Base-by-base conservation (phyloP, 805 yeast genomes). In the Wickerhamiella alocasiicola region DNA sequence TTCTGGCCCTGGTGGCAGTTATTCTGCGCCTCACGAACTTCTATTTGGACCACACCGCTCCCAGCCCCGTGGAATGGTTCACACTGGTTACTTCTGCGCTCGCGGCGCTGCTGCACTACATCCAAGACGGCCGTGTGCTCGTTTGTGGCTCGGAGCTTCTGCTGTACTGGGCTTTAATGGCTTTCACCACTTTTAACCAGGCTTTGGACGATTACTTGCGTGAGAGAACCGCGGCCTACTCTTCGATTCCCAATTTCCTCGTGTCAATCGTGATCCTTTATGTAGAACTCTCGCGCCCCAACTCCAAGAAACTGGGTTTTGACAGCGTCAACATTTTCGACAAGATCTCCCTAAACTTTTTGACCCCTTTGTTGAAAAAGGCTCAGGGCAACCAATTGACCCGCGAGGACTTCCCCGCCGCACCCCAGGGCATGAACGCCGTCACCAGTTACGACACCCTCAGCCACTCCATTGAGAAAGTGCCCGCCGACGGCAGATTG, bases 121-220 rank as follows among this genome's bases (percentile, higher is more conserved):
- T 47, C n/a, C 52, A 52, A 40, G 56, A 52, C 31, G 56, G 56
- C 30, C 47, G 54, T 6, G 53, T 51, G 1, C 30, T 32, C 9
- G 54, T 52, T 1, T 43, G 47, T 38, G 29, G 44, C 15, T 28
- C 49, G 9, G 54, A 50, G 27, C 23, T 50, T 6, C 46, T 51
- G 9, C 34, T 50, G 9, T 52, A 50, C 45, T 52, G 55, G 55
- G 26, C 40, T 9, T 43, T 41, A 4, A 32, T 45, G 39, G 25
- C 41, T 6, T 35, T 43, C 7, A 43, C 46, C 12, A 41, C 48
- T n/a, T 9, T 31, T 7, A 25, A 47, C 9, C 29, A 36, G 5
- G 49, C 53, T 2, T 16, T 50, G 2, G 48, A 52, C 30, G 47
- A 43, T 6, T 15, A 9, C 6, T 40, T 52, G 21, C 16, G 28